Conservation (phyloP, 2,329 filamentous ascomycete genomes). For the Xylariaceae sp. region DNA sequence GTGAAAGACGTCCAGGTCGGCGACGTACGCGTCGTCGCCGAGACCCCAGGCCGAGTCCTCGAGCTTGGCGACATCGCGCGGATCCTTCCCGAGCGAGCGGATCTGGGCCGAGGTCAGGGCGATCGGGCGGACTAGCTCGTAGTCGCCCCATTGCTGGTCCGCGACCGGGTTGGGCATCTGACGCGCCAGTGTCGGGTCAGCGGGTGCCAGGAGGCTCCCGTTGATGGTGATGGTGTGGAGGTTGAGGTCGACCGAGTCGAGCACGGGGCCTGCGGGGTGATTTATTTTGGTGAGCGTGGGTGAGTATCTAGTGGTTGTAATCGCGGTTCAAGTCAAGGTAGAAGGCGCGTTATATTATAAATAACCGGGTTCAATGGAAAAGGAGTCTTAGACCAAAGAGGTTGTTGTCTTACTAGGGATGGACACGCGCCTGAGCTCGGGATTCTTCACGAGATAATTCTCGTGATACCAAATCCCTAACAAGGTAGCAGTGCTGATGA, state of each 20-base stretch:
- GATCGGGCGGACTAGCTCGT: slow-evolving; percentile 25
- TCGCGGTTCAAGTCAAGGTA: too few relatives aligned
- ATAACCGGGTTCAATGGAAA: too few relatives aligned
- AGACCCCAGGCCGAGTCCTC: slow-evolving; percentile 29
- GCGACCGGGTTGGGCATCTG: slow-evolving; percentile 27
- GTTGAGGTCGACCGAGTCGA: slow-evolving; percentile 20
- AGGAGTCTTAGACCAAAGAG: too few relatives aligned
- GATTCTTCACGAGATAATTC: neutral
- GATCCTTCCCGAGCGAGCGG: slow-evolving; percentile 29
- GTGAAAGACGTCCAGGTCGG: slow-evolving; percentile 29
- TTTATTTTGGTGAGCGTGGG: neutral
- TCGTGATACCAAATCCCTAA: slow-evolving; percentile 1
- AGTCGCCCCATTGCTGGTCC: slow-evolving; percentile 29
- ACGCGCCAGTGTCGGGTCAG: slow-evolving; percentile 22
- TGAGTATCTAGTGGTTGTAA: too few relatives aligned
- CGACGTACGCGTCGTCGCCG: slow-evolving; percentile 31
- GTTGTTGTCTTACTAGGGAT: slow-evolving; percentile 7
- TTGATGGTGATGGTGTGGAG: slow-evolving; percentile 18
- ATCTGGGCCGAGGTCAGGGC: slow-evolving; percentile 27
- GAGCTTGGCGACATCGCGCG: slow-evolving; percentile 21
- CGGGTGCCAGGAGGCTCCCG: slow-evolving; percentile 24
- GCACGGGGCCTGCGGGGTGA: slow-evolving; percentile 21
- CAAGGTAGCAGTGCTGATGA: neutral
- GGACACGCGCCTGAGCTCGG: slow-evolving; percentile 7
- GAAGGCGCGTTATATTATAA: too few relatives aligned